phyloP scores from a whole-genome alignment of 2,329 filamentous ascomycete genomes.

The Botryosphaeria dothidea region DNA sequence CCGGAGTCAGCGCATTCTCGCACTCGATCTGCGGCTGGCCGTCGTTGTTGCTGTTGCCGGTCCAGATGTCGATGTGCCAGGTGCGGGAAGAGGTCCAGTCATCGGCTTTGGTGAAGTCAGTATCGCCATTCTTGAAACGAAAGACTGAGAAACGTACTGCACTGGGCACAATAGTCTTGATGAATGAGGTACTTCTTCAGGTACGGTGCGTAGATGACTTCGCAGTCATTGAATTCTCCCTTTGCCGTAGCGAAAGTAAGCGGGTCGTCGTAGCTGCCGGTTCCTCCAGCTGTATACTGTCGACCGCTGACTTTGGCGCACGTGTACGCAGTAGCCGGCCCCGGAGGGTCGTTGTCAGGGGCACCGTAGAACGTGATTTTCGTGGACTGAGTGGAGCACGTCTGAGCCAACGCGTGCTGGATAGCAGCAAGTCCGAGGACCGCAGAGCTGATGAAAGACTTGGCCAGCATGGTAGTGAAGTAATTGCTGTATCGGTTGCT shows the following conservation, averaged over 20 bases:
- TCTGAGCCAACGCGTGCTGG: neutral
- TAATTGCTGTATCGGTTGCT: too few species aligned
- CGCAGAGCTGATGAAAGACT: neutral
- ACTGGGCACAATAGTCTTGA: slow-evolving; percentile 39
- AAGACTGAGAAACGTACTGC: slow-evolving; percentile 17
- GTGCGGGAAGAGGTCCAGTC: slow-evolving; percentile 18
- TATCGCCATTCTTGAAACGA: neutral
- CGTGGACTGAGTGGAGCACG: neutral
- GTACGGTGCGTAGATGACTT: slow-evolving; percentile 48
- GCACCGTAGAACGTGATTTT: slow-evolving; percentile 28
- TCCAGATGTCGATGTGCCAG: slow-evolving; percentile 29
- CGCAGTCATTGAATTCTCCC: slow-evolving; percentile 45
- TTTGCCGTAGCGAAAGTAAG: slow-evolving; percentile 46
- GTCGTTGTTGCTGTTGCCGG: slow-evolving; percentile 24
- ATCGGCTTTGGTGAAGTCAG: slow-evolving; percentile 23
- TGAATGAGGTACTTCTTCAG: slow-evolving; percentile 46
- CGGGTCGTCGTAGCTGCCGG: slow-evolving; percentile 45
- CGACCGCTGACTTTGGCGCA: slow-evolving; percentile 24
- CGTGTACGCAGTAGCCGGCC: slow-evolving; percentile 27
- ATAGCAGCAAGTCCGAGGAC: neutral
- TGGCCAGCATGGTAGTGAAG: neutral
- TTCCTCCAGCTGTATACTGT: slow-evolving; percentile 40
- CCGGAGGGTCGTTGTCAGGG: slow-evolving; percentile 30
- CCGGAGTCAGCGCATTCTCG: slow-evolving; percentile 28
- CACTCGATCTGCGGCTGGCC: slow-evolving; percentile 28